Evolutionary conservation across 169 alveolate genomes (phyloP), one percentile per base, ranked within the genome.

Genomic region (Plasmodium gallinaceum): DNA sequence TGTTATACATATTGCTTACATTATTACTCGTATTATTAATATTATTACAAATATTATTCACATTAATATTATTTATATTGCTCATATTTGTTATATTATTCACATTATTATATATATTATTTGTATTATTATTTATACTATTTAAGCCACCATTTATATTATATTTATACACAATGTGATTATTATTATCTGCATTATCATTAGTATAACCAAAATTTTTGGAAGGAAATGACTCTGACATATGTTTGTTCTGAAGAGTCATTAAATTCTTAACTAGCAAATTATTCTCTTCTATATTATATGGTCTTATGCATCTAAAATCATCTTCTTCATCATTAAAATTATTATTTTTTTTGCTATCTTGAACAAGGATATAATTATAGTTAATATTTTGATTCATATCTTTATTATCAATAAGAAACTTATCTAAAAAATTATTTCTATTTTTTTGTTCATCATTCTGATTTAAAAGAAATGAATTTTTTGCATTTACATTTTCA

Each of bases 381-480:
- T 78, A 78, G 37, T 78, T 52, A 22, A 52, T 64, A 69, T 64
- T 18, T 12, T 24, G 48, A 78, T 48, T 58, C 20, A 46, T 16
- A 18, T 14, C 14, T 14, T 51, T 51, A 20, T 65, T 37, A 24
- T 73, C 83, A 16, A 12, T 73, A 9, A 88, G 74, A 74, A 93
- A 62, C 26, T 90, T 91, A 20, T 61, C 75, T 64, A 88, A 83
- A 64, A 88, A 62, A 37, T 75, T 70, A 20, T 57, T 74, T 46
- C 78, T 68, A 46, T 48, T 73, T 71, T 83, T 86, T 16, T 92
- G 70, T 22, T 88, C 91, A 20, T 65, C 76, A 73, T 74, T 72
- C 54, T 88, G 94, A 74, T 66, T 93, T 24, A 93, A 83, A 7
- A 32, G 24, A 58, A 45, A 51, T 4, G 68, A 46, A 48, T 7